Evolutionary conservation across 495 filamentous ascomycete genomes (phyloP), one percentile per base, ranked within the genome.

Genomic region (Lentithecium fluviatile): DNA sequence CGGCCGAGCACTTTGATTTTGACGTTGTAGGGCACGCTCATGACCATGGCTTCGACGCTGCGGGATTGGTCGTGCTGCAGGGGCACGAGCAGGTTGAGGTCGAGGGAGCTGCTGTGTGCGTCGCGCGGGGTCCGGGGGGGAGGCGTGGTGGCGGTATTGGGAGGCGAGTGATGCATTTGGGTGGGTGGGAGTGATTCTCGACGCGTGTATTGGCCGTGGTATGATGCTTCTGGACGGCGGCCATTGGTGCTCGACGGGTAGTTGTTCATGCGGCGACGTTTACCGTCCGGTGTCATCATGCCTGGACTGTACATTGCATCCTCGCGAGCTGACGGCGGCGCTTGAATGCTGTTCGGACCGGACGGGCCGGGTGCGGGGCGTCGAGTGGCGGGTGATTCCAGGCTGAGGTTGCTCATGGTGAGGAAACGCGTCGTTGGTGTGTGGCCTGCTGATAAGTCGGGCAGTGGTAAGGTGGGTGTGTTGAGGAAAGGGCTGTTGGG

Each of bases 1-100:
- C 82, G 82, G n/a, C 80, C 72, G 5, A 90, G 76, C 13, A 88
- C 76, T 65, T 82, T 85, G 73, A 88, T 82, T 68, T 91, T 93
- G 66, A 83, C 84, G 37, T 85, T 63, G 58, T 80, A 83, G 5
- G 85, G 82, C 52, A 91, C 89, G 46, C 79, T 85, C 84, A 87
- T 89, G 19, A 90, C 81, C 70, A 88, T 87, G 2, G 85, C 79
- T 69, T 89, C 86, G 19, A 89, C 72, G 58, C 77, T 83, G 34
- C 70, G 24, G 47, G 66, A 60, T 45, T 69, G 64, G 40, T 64
- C 65, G 24, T 64, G 56, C 19, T 56, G 36, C 10, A 49, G 38
- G 7, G 56, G 52, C 11, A 64, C 46, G 20, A 55, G 51, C 2
- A 63, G n/a, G 52, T 43, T 64, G n/a, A 68, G 61, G 25, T 68